Percentiles rank a stretch among this genome's conserved stretches.
Evolutionary conservation across 78 protist genomes (phyloP).

Genomic region (Protostelium mycophagum): DNA sequence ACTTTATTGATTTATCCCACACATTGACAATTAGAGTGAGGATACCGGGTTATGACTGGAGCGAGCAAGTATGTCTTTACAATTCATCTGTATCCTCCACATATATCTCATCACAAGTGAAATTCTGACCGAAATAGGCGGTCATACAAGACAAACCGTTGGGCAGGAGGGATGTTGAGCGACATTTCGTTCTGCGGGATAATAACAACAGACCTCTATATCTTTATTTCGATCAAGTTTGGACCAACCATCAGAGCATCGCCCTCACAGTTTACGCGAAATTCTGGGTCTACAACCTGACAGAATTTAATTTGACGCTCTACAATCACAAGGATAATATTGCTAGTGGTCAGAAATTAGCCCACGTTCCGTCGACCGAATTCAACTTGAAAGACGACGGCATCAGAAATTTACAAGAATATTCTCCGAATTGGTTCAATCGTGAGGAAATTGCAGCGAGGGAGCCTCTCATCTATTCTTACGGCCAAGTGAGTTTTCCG

Average conservation of each 20-base stretch:
- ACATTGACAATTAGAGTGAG: neutral
- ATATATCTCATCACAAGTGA: neutral
- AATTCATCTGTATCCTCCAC: no score
- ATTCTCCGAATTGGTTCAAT: neutral
- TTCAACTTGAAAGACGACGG: neutral
- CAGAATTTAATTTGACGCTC: neutral
- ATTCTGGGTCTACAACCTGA: neutral
- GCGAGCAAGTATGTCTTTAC: neutral
- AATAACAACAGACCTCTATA: neutral
- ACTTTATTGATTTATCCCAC: neutral
- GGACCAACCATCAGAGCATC: neutral
- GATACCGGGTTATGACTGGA: neutral
- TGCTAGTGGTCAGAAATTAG: neutral
- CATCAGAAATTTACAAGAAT: neutral
- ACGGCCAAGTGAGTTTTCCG: neutral
- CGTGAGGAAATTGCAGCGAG: neutral
- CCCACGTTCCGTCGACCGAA: neutral
- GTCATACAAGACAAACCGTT: neutral
- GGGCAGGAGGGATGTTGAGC: neutral
- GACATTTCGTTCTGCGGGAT: neutral
- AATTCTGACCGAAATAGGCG: neutral
- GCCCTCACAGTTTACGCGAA: neutral
- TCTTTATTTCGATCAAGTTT: neutral
- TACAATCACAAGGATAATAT: neutral
- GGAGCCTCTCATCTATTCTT: neutral